Conservation (phyloP, 1,284 basidiomycete species). For the Sporisorium iseilematis-ciliati region DNA sequence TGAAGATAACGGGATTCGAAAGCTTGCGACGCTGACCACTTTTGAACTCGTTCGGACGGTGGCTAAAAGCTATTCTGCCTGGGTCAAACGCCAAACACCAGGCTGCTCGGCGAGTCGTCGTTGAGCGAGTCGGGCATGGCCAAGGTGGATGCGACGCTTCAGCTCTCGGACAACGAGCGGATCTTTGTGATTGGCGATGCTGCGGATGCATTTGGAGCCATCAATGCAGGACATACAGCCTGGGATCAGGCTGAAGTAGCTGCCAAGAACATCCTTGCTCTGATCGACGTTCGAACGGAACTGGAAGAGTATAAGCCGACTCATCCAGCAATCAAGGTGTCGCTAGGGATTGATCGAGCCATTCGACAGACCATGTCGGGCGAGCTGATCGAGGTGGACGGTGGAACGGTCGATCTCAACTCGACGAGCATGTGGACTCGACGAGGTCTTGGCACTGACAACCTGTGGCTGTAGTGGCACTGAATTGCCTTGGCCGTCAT, state of each 20-base stretch:
- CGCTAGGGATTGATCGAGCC: constrained; percentile 24
- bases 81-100: constrained; percentile 46
- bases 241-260: constrained; percentile 51
- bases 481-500: too few relatives aligned
- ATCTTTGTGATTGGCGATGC: constrained; percentile 53
- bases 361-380: constrained; percentile 28
- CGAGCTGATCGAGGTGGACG: constrained; percentile 22
- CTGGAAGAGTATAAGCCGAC: constrained; percentile 26
- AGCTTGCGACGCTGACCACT: too few relatives aligned
- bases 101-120: constrained; percentile 4
- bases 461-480: constrained; percentile 24
- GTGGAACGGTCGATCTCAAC: constrained; percentile 26
- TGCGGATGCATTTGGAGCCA: constrained; percentile 51
- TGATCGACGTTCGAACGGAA: constrained; percentile 20
- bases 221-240: constrained; percentile 56
- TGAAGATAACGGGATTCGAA: too few relatives aligned
- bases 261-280: constrained; percentile 31
- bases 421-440: constrained; percentile 39
- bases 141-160: constrained; percentile 30
- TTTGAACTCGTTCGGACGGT: too few relatives aligned
- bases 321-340: constrained; percentile 32
- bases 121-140: constrained; percentile 33
- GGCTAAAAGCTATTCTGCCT: constrained; percentile 36
- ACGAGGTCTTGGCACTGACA: constrained; percentile 26
- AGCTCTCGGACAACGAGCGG: constrained; percentile 17